Evolutionary conservation across 306 rosid genomes (phyloP), one percentile per base, ranked within the genome.

Genomic region (Cicer judaicum): DNA sequence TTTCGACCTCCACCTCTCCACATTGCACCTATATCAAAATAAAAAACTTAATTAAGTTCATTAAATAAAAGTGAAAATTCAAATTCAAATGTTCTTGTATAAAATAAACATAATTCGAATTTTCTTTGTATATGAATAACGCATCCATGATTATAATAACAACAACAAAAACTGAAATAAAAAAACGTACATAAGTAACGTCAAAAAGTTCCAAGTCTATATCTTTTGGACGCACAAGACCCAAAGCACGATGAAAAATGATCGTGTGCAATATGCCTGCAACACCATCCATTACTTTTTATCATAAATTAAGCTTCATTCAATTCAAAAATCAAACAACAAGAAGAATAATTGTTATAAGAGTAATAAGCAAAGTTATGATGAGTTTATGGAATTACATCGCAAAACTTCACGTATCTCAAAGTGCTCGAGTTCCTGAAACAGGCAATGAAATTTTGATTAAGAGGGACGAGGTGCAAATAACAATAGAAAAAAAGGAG

Each of bases 151-250:
- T 41, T 12, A 71, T 19, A 44, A 71, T 19, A 44, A 21, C 4
- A 52, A 54, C 38, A 56, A 43, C 36, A 10, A 42, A 10, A 42
- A 57, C 59, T 64, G 52, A 64, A n/a, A 55, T 48, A 57, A 1
- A 73, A 13, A 73, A 11, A 84, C 97, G 49, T 85, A 95, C 99
- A 24, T 95, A 95, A 36, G 99, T 95, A 66, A 95, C 82, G 19
- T 95, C 99, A 70, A 92, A 92, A 61, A 95, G 96, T 68, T 92
- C 98, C 91, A 92, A 84, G 78, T 92, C 97, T 50, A 89, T 70
- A 75, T 92, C 99, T 77, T 85, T 95, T 0, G 99, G 99, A 74
- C 97, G 96, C 74, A 95, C 96, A 63, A 95, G 97, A 80, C 98
- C 99, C 87, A 95, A 84, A 10, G 99, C 98, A 6, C 99, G 95